Percentiles rank a stretch among this genome's conserved stretches.
phyloP scores from a whole-genome alignment of 306 rosid genomes.

The Quercus robur region DNA sequence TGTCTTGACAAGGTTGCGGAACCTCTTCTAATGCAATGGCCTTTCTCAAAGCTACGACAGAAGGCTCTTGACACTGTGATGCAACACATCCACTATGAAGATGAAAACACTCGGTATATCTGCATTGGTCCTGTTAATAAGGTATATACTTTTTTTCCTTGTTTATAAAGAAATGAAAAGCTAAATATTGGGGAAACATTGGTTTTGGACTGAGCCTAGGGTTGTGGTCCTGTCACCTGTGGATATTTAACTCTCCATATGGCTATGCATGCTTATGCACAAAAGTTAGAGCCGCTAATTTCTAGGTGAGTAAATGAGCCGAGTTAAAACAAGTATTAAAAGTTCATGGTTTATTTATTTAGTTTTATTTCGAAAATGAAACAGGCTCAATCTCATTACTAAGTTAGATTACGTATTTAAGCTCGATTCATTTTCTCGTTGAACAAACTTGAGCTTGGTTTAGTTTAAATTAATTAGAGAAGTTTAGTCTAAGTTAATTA shows the following conservation, averaged over 20 bases:
- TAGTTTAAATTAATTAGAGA: no score
- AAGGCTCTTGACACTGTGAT: slow-evolving; percentile 54
- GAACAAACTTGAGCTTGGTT: no score
- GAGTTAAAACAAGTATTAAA: no score
- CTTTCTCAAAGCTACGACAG: slow-evolving; percentile 53
- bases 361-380: no score
- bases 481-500: no score
- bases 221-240: background rate
- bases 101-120: slow-evolving; percentile 54
- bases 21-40: slow-evolving; percentile 58
- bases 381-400: no score
- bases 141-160: slow-evolving; percentile 19
- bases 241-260: background rate
- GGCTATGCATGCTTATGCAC: background rate
- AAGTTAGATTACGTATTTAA: no score
- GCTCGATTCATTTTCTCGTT: no score
- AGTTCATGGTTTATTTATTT: no score
- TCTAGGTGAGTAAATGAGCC: no score
- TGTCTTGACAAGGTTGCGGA: slow-evolving; percentile 51
- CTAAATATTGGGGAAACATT: background rate
- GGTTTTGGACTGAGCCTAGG: background rate
- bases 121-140: slow-evolving; percentile 70
- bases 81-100: slow-evolving; percentile 70
- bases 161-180: background rate
- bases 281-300: background rate